Conservation (phyloP, 139 green algal species). For the Klebsormidium nitens region DNA sequence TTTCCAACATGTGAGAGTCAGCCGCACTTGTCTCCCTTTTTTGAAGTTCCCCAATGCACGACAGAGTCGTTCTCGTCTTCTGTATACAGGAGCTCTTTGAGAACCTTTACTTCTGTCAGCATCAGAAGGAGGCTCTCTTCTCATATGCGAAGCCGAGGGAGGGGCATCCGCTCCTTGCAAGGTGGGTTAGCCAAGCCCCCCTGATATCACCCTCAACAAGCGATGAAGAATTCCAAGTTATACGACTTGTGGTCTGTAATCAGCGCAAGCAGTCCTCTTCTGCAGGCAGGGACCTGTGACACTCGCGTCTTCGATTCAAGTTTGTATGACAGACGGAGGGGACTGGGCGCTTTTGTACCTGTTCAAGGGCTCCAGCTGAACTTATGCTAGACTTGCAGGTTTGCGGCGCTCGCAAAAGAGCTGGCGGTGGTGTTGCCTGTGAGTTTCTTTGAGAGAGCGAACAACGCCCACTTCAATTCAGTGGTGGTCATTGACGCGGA, state of each 20-base stretch:
- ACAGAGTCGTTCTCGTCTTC: too few relatives aligned
- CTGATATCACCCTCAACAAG: too few relatives aligned
- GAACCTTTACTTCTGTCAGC: conserved; percentile 14
- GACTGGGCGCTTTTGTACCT: background rate
- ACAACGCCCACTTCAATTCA: conserved; percentile 41
- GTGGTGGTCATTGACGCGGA: conserved; percentile 43
- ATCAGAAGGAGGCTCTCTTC: conserved; percentile 8
- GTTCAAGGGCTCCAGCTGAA: background rate
- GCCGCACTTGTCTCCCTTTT: background rate
- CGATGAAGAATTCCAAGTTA: too few relatives aligned
- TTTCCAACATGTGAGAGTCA: background rate
- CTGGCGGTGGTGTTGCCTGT: conserved; percentile 42
- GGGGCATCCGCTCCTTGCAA: background rate
- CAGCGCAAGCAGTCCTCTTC: too few relatives aligned
- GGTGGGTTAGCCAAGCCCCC: too few relatives aligned
- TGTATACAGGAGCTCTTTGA: conserved; percentile 17
- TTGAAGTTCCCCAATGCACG: too few relatives aligned
- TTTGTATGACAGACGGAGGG: background rate
- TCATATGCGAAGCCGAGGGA: background rate
- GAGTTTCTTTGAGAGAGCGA: conserved; percentile 40
- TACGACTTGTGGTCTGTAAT: too few relatives aligned
- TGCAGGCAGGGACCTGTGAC: background rate
- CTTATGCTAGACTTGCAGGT: conserved; percentile 7
- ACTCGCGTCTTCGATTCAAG: background rate
- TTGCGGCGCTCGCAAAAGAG: conserved; percentile 33